Evolutionary conservation across 192 early-diverging fungal species (phyloP).

Genomic region (Backusella macrospora): DNA sequence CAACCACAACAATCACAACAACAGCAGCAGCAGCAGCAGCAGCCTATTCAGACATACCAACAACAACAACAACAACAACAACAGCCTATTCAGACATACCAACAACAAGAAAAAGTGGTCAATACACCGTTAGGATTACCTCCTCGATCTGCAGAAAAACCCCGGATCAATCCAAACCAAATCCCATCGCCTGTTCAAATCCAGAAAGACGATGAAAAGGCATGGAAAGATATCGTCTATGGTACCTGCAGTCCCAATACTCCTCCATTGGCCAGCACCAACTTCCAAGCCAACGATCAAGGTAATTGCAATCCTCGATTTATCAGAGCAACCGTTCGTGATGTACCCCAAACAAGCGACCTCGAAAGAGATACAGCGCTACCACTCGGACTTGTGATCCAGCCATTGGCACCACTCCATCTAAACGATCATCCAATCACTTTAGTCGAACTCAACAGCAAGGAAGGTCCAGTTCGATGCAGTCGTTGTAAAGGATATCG

Average conservation of each 20-base stretch:
- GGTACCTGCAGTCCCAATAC: conserved; percentile 68
- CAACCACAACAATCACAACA: too few relatives aligned
- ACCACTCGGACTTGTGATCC: conserved; percentile 86
- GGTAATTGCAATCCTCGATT: conserved; percentile 93
- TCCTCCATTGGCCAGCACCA: conserved; percentile 80
- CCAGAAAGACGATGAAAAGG: conserved; percentile 64
- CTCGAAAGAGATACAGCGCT: conserved; percentile 76
- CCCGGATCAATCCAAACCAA: conserved; percentile 92
- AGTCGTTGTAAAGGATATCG: conserved; percentile 92
- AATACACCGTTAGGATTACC: conserved; percentile 42
- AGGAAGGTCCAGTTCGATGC: conserved; percentile 87
- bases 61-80: conserved; percentile 26
- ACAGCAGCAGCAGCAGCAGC: too few relatives aligned
- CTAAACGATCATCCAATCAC: conserved; percentile 78
- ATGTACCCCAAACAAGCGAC: conserved; percentile 83
- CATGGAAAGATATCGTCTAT: conserved; percentile 44
- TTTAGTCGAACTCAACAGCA: conserved; percentile 72
- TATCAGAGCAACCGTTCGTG: conserved; percentile 86
- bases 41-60: too few relatives aligned
- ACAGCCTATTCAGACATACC: too few relatives aligned
- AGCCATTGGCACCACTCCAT: conserved; percentile 87
- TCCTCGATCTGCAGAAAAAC: conserved; percentile 39
- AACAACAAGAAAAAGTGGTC: conserved; percentile 31
- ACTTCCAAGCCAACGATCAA: conserved; percentile 86
- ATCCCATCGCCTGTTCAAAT: conserved; percentile 89